These are phyloP conservation scores for Zopfochytrium polystomum DNA, from an alignment of 371 early-diverging fungal species.

Conservation along the genomic window DNA sequence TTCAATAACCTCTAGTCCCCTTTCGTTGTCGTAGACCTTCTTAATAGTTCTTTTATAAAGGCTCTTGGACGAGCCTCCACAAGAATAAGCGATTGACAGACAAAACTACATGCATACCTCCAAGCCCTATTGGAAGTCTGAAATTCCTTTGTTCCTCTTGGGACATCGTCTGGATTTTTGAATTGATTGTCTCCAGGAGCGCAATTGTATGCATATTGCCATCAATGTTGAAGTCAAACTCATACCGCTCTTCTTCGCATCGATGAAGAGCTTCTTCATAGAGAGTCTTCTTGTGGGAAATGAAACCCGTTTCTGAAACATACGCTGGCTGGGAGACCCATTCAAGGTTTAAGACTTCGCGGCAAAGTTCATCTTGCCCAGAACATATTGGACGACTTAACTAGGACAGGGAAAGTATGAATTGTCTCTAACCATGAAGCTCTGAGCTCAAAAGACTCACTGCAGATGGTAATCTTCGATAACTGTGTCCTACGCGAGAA, in stretches of 20 bases:
- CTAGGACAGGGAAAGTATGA: constrained; percentile 8
- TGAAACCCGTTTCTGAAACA: constrained; percentile 93
- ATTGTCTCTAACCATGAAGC: no score
- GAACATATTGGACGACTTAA: constrained; percentile 60
- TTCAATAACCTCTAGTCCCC: constrained; percentile 88
- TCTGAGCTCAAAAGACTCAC: constrained; percentile 46
- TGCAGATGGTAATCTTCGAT: constrained; percentile 65
- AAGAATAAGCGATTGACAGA: background rate
- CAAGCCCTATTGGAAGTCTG: constrained; percentile 71
- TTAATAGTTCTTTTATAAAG: constrained; percentile 88
- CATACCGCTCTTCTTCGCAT: constrained; percentile 98
- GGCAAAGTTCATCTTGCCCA: constrained; percentile 83
- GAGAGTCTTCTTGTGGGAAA: constrained; percentile 87
- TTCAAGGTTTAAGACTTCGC: constrained; percentile 93
- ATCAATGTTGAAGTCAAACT: constrained; percentile 96
- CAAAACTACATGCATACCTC: constrained; percentile 32
- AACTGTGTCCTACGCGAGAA: constrained; percentile 62
- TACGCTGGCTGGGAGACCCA: constrained; percentile 95
- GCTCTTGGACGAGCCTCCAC: constrained; percentile 67
- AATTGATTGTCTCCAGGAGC: constrained; percentile 83
- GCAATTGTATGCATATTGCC: constrained; percentile 88
- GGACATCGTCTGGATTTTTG: constrained; percentile 72
- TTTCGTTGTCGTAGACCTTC: constrained; percentile 84
- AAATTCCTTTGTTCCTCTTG: constrained; percentile 74
- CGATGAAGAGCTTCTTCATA: constrained; percentile 95